A percentile compares a stretch with the other conserved stretches of the same genome.
Conservation (phyloP, 2,329 filamentous ascomycete genomes). For the Tolypocladium endophyticum region DNA sequence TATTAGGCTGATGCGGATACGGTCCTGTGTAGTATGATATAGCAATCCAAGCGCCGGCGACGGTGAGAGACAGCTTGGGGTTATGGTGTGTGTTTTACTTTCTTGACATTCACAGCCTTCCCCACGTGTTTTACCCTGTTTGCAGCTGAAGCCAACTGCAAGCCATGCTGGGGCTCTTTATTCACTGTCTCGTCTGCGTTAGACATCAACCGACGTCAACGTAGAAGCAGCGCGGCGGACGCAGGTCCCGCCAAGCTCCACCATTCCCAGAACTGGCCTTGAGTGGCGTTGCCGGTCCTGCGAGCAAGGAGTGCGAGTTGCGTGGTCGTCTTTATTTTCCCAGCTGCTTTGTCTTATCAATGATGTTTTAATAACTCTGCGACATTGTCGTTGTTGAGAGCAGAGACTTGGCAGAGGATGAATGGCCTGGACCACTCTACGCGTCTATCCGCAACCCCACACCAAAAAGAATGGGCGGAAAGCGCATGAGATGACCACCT, state of each 20-base stretch:
- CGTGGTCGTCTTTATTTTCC: neutral
- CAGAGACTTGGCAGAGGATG: neutral
- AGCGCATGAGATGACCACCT: neutral
- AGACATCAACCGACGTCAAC: neutral
- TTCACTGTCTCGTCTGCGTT: neutral
- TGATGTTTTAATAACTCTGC: neutral
- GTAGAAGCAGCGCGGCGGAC: neutral
- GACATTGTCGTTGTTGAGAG: neutral
- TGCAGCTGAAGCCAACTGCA: neutral
- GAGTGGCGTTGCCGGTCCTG: neutral
- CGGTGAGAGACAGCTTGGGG: no score
- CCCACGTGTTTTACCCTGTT: neutral
- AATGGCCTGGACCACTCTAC: neutral
- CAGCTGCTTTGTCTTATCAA: neutral
- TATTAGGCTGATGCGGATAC: no score
- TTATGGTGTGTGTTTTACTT: no score
- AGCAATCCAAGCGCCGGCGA: no score
- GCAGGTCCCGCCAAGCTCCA: neutral
- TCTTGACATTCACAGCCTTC: no score
- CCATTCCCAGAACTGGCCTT: neutral
- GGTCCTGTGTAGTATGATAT: no score
- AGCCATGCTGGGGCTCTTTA: neutral
- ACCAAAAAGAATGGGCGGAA: neutral
- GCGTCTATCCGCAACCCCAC: neutral
- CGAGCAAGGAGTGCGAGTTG: neutral